Evolutionary conservation across 345 rosid genomes (phyloP).

Genomic region (Boechera divaricarpa): DNA sequence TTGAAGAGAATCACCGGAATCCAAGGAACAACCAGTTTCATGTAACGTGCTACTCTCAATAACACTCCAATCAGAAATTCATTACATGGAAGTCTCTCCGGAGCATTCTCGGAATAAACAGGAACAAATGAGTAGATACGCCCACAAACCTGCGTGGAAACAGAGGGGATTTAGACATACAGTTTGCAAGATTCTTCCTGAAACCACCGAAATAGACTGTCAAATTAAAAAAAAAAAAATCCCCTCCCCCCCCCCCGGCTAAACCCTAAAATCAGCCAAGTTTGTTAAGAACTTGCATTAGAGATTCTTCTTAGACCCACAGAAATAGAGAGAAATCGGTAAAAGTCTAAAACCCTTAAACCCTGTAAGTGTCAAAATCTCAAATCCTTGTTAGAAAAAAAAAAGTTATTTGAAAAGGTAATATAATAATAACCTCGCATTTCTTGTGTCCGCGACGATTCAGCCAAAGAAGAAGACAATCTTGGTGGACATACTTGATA

Average conservation of each 20-base stretch:
- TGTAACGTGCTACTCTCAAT: not conserved
- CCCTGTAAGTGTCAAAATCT: not conserved
- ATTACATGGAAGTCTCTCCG: conserved; percentile 30
- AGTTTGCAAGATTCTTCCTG: not conserved
- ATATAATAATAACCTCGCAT: conserved; percentile 32
- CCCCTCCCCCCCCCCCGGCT: too few relatives aligned
- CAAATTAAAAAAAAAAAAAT: too few relatives aligned
- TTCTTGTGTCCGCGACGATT: conserved; percentile 14
- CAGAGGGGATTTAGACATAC: not conserved
- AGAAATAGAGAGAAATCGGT: not conserved
- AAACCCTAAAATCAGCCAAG: not conserved
- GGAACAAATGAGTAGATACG: conserved; percentile 25
- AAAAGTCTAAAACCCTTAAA: conserved; percentile 1
- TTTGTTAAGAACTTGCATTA: not conserved
- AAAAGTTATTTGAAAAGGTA: not conserved
- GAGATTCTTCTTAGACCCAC: not conserved
- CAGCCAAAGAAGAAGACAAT: conserved; percentile 38
- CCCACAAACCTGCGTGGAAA: conserved; percentile 31
- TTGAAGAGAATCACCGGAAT: conserved; percentile 22
- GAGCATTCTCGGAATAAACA: conserved; percentile 35
- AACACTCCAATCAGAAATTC: conserved; percentile 20
- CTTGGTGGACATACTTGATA: conserved; percentile 39
- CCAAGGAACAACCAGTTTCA: conserved; percentile 16
- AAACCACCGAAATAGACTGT: not conserved
- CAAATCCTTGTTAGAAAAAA: not conserved